A percentile compares a stretch with the other conserved stretches of the same genome.
phyloP scores from a whole-genome alignment of 495 filamentous ascomycete species.

The Copromyces sp. region DNA sequence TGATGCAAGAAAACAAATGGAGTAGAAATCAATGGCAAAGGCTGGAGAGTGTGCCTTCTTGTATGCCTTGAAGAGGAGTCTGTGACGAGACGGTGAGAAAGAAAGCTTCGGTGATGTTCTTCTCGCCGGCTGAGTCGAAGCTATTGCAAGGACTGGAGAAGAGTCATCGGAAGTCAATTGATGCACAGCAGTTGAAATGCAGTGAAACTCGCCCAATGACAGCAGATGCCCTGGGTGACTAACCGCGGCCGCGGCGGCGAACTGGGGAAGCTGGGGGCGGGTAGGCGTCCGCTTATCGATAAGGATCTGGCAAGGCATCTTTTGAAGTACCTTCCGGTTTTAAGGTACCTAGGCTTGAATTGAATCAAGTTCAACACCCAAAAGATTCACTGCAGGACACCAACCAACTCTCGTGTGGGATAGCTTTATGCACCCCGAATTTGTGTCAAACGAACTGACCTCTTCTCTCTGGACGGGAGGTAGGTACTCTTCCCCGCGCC shows the following conservation, averaged over 20 bases:
- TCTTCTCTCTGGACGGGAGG: background rate
- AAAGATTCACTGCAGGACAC: background rate
- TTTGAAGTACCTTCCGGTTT: too few species aligned
- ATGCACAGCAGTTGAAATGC: background rate
- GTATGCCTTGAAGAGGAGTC: background rate
- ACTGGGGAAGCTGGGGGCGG: background rate
- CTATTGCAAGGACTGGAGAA: background rate
- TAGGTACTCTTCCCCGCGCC: background rate
- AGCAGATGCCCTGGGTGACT: background rate
- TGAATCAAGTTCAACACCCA: background rate
- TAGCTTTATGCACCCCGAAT: background rate
- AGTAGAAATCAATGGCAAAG: background rate
- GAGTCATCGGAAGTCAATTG: background rate
- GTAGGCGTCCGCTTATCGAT: background rate
- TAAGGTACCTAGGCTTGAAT: too few species aligned
- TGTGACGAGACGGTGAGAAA: background rate
- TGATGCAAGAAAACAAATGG: background rate
- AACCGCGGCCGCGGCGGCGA: background rate
- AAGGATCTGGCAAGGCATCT: background rate
- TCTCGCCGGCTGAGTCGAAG: constrained; percentile 24
- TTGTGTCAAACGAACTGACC: too few species aligned
- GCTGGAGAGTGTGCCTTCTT: background rate
- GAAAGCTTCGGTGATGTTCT: background rate
- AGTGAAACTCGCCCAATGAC: background rate
- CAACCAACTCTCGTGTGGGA: background rate